Evolutionary conservation across 2,329 filamentous ascomycete genomes (phyloP).

Genomic region (Neobulgaria alba): DNA sequence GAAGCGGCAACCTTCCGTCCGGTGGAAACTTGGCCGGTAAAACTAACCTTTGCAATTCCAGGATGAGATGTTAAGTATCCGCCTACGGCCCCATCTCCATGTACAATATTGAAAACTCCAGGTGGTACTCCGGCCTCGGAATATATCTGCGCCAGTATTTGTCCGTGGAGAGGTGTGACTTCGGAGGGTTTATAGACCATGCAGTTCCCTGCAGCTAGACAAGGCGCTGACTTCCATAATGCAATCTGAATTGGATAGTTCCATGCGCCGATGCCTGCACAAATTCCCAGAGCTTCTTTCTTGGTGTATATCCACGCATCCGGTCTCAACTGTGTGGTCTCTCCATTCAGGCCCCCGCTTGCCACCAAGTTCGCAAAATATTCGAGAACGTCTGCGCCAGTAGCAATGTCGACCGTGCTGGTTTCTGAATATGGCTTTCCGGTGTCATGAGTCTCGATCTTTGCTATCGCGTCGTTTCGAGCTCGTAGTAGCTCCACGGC

Average conservation of each 20-base stretch:
- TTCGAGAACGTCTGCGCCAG: conserved; percentile 76
- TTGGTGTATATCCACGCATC: conserved; percentile 77
- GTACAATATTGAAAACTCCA: conserved; percentile 81
- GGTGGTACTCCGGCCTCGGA: conserved; percentile 69
- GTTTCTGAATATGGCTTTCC: conserved; percentile 83
- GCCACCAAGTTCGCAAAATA: conserved; percentile 78
- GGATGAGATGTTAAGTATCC: conserved; percentile 66
- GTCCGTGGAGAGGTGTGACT: conserved; percentile 75
- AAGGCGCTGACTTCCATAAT: conserved; percentile 81
- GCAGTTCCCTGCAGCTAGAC: conserved; percentile 76
- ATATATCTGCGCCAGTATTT: conserved; percentile 68
- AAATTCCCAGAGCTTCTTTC: conserved; percentile 75
- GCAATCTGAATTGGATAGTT: conserved; percentile 90
- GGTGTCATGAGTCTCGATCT: conserved; percentile 74
- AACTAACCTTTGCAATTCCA: conserved; percentile 74
- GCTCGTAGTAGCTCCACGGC: conserved; percentile 66
- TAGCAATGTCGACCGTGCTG: conserved; percentile 72
- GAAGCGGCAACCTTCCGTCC: conserved; percentile 72
- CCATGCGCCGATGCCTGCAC: conserved; percentile 82
- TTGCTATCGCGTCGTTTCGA: conserved; percentile 72
- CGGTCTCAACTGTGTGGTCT: conserved; percentile 63
- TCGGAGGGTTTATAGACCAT: conserved; percentile 91
- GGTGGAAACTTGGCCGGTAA: conserved; percentile 80
- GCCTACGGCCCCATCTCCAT: conserved; percentile 71
- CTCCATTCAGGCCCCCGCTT: conserved; percentile 70